Base-by-base conservation (phyloP, 2,329 filamentous ascomycete species). In the Penicillium fuscoglaucum region DNA sequence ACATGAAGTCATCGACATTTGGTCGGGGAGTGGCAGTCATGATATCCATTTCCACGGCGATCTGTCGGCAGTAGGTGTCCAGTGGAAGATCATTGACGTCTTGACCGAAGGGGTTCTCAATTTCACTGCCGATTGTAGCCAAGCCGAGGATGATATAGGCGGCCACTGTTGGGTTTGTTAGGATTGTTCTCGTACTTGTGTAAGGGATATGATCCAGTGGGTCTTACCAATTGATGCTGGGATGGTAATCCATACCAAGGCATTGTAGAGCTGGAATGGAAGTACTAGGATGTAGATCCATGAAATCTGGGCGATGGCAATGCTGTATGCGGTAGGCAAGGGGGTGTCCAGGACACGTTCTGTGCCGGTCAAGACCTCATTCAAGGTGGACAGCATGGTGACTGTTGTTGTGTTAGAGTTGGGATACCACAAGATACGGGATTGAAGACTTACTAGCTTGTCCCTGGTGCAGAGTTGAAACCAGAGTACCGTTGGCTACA, bases 141-240 rank as follows among this genome's bases (percentile, higher is more conserved):
- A 95, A 85, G 26, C 89, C 90, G 59, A 95, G 84, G 71, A 95
- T 93, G 65, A 95, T 93, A 74, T 93, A 93, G 3, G 89, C 87
- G 3, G 87, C 88, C 15, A 80, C 75, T 77, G 26, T 7, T 15
- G 26, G 4, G 33, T 19, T 5, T 19, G 21, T 61, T 58, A 64
- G 57, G 7, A 50, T 29, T 21, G 7, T 1, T 33, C 21, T 35
- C 24, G 3, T n/a, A 13, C 13, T 29, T 28, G 12, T 28, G 17
- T 45, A 15, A 40, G 7, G 17, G 31, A 48, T 26, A n/a, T 21
- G 5, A 24, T 26, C 9, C 15, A n/a, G 35, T 28, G 5, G 15
- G 19, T 19, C 66, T 69, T 65, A 74, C 77, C 82, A 17, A 93
- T 78, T 45, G 87, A 88, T 35, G 87, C 90, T 0, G 90, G 90